Percentiles rank a stretch among this genome's conserved stretches.
These are phyloP conservation scores for Stentor coeruleus DNA, from an alignment of 73 alveolate species.

Conservation along the genomic window DNA sequence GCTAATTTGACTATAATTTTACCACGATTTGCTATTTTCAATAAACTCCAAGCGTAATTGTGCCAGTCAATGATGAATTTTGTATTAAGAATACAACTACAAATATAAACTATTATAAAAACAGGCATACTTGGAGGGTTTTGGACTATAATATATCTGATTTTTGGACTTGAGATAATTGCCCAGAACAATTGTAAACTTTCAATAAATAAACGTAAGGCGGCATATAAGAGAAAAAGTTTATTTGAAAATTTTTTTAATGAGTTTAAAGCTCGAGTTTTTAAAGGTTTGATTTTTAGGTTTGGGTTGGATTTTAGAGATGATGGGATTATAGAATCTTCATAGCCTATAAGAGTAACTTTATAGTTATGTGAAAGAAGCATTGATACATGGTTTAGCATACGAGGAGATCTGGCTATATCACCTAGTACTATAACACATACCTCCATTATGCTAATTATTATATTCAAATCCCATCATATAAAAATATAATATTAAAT, in stretches of 20 bases:
- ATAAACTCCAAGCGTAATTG: slow-evolving; percentile 93
- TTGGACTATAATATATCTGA: slow-evolving; percentile 67
- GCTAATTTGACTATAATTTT: slow-evolving; percentile 70
- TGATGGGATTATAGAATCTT: slow-evolving; percentile 30
- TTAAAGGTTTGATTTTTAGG: slow-evolving; percentile 29
- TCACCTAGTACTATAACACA: slow-evolving; percentile 94
- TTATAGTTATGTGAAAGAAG: slow-evolving; percentile 25
- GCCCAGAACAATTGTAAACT: slow-evolving; percentile 58
- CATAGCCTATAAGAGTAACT: slow-evolving; percentile 37
- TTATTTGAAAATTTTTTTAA: slow-evolving; percentile 46
- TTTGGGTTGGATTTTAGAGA: slow-evolving; percentile 28
- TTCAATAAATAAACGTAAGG: slow-evolving; percentile 66
- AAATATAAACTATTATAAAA: slow-evolving; percentile 56
- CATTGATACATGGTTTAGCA: slow-evolving; percentile 91
- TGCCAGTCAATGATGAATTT: slow-evolving; percentile 94
- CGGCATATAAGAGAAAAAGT: slow-evolving; percentile 64
- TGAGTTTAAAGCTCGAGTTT: slow-evolving; percentile 31
- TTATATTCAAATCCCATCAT: too few species aligned
- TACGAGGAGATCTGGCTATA: slow-evolving; percentile 91
- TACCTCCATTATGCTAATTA: too few species aligned
- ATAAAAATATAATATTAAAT: too few species aligned
- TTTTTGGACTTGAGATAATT: slow-evolving; percentile 61
- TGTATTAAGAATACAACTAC: slow-evolving; percentile 51
- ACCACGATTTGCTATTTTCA: slow-evolving; percentile 70
- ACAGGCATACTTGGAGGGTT: slow-evolving; percentile 98